phyloP scores from a whole-genome alignment of 495 filamentous ascomycete genomes.

The Annulohypoxylon maeteangense region DNA sequence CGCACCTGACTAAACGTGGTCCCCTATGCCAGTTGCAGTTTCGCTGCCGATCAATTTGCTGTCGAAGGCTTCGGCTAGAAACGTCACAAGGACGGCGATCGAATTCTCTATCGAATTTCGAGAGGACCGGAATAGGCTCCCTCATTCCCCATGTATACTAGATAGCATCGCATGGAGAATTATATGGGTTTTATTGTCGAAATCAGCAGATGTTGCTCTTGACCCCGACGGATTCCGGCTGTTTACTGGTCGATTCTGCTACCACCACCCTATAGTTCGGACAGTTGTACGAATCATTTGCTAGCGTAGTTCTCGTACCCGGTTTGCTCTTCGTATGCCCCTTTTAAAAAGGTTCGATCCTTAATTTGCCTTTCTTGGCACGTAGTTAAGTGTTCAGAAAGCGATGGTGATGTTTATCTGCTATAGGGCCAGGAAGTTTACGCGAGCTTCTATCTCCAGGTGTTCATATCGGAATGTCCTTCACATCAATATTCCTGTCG shows the following conservation, averaged over 20 bases:
- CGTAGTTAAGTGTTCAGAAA: background rate
- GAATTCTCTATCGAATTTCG: background rate
- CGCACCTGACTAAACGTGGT: background rate
- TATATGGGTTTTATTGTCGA: background rate
- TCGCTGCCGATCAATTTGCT: background rate
- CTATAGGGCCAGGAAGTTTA: background rate
- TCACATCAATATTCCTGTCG: no score
- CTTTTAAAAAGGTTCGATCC: background rate
- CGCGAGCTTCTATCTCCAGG: background rate
- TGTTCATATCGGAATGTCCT: background rate
- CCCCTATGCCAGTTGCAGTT: background rate
- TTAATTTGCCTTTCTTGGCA: background rate
- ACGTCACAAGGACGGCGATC: conserved; percentile 3
- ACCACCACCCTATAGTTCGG: background rate
- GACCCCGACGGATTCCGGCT: background rate
- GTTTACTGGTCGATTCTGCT: background rate
- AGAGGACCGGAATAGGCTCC: background rate
- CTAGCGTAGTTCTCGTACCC: background rate
- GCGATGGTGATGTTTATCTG: background rate
- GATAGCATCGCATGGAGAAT: background rate
- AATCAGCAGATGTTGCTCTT: background rate
- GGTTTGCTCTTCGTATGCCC: background rate
- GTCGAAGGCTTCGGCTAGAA: background rate
- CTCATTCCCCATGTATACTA: background rate
- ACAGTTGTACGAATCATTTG: background rate